Conservation (phyloP, 208 protist species). For the Naegleria fowleri region DNA sequence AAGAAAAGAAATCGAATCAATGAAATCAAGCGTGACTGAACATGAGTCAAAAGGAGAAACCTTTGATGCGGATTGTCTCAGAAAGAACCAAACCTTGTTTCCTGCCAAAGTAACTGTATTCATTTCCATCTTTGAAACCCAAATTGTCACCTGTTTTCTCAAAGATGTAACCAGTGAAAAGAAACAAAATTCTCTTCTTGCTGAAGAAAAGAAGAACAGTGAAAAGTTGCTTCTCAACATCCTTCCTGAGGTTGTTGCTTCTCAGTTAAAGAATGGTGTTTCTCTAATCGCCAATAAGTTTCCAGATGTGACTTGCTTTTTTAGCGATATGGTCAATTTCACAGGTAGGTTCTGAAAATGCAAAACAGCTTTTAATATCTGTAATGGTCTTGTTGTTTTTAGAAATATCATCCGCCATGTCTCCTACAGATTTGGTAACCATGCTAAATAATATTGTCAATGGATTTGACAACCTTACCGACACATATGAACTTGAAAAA, state of each 20-base stretch:
- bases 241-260: not conserved
- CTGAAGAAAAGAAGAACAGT: not conserved
- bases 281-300: not conserved
- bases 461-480: constrained; percentile 5
- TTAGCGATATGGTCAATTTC: constrained; percentile 18
- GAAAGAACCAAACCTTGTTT: not conserved
- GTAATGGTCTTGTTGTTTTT: too few species aligned
- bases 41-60: not conserved
- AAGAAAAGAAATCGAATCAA: not conserved
- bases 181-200: not conserved
- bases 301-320: not conserved
- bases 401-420: constrained; percentile 38
- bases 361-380: too few species aligned
- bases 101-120: not conserved
- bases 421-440: not conserved
- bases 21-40: not conserved
- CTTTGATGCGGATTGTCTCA: not conserved
- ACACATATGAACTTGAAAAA: constrained; percentile 7
- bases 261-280: not conserved
- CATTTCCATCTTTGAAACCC: not conserved
- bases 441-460: not conserved
- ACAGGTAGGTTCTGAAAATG: not conserved
- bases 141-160: not conserved
- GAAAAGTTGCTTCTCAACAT: not conserved
- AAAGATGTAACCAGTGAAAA: not conserved